Conservation (phyloP, 768 basidiomycete genomes). For the Cystobasidium ongulense region DNA sequence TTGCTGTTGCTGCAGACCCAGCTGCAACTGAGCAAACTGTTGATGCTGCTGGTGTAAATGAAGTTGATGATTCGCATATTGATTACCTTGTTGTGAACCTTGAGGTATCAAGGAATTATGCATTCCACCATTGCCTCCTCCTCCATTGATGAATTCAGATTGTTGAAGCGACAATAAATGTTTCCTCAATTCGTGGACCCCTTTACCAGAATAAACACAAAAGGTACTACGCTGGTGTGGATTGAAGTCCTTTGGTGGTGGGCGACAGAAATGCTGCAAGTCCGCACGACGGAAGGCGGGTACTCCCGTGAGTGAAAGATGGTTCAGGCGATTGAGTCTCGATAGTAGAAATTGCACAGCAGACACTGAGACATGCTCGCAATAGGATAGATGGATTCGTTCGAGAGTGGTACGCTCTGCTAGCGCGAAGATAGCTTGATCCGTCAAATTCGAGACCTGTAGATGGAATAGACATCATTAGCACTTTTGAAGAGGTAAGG, state of each 20-base stretch:
- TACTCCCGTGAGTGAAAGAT: constrained; percentile 95
- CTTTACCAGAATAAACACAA: constrained; percentile 92
- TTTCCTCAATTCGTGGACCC: constrained; percentile 69
- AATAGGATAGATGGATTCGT: constrained; percentile 93
- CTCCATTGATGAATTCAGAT: background rate
- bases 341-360: constrained; percentile 84
- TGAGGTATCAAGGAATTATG: background rate
- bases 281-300: constrained; percentile 76
- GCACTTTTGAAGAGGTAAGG: background rate
- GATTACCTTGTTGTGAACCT: background rate
- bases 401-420: constrained; percentile 79
- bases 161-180: constrained; percentile 50
- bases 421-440: constrained; percentile 81
- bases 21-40: constrained; percentile 3
- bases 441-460: constrained; percentile 71
- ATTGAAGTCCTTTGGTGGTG: constrained; percentile 87
- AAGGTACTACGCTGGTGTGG: constrained; percentile 78
- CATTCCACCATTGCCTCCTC: background rate
- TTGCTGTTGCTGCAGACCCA: background rate
- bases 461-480: background rate
- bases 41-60: background rate
- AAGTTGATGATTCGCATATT: background rate
- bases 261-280: constrained; percentile 79
- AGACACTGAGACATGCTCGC: constrained; percentile 84
- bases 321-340: constrained; percentile 80